phyloP scores from a whole-genome alignment of 73 alveolate genomes.

The Uronychia setigera region DNA sequence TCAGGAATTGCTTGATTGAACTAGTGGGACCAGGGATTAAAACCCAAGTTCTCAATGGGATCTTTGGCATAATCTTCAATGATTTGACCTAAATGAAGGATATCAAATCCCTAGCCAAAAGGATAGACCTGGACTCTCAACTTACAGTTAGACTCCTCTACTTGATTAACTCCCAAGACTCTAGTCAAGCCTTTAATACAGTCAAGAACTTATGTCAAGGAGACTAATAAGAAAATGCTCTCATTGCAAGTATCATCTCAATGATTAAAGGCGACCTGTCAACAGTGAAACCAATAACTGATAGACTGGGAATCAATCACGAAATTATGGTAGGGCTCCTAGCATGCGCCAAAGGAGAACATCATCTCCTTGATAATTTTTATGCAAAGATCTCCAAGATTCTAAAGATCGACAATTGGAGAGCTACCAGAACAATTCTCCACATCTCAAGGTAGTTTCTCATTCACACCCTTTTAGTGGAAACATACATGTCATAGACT shows the following conservation, averaged over 20 bases:
- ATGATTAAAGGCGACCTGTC: constrained; percentile 13
- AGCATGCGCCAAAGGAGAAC: constrained; percentile 26
- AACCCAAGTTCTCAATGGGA: constrained; percentile 11
- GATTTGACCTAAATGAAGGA: constrained; percentile 12
- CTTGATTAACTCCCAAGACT: background rate
- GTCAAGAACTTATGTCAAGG: constrained; percentile 1
- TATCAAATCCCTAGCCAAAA: constrained; percentile 5
- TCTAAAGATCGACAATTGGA: background rate
- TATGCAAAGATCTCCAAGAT: background rate
- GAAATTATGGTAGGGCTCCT: constrained; percentile 7
- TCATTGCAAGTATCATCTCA: constrained; percentile 3
- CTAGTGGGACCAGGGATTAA: constrained; percentile 16
- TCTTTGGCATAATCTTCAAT: constrained; percentile 21
- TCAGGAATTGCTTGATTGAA: background rate
- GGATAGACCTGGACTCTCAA: constrained; percentile 2
- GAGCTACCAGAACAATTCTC: background rate
- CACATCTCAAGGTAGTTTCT: too few relatives aligned
- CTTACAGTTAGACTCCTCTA: background rate
- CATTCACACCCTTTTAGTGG: too few relatives aligned
- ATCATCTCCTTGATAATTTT: background rate
- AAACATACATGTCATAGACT: background rate
- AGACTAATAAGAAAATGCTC: background rate
- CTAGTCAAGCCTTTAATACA: background rate
- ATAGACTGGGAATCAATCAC: constrained; percentile 11
- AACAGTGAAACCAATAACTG: background rate